Percentiles rank a stretch among this genome's conserved stretches.
phyloP scores from a whole-genome alignment of 441 rosid genomes.

The Adansonia rubrostipa region DNA sequence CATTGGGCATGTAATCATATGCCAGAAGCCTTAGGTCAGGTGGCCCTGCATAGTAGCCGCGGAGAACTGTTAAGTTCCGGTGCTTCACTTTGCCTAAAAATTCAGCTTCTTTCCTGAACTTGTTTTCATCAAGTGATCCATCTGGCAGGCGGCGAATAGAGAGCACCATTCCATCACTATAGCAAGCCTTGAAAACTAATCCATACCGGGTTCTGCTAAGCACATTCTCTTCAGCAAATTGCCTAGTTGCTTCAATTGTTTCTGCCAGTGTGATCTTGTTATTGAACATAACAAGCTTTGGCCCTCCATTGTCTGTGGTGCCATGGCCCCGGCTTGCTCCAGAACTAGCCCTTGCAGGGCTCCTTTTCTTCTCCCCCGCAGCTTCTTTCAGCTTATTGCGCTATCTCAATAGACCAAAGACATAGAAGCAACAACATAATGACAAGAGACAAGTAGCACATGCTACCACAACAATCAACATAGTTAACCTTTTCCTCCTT shows the following conservation, averaged over 20 bases:
- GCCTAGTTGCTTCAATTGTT: conserved; percentile 85
- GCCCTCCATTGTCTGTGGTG: conserved; percentile 87
- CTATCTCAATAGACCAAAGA: conserved; percentile 83
- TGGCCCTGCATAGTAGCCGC: conserved; percentile 88
- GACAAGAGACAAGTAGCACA: conserved; percentile 65
- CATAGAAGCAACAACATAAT: conserved; percentile 85
- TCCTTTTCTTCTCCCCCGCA: conserved; percentile 81
- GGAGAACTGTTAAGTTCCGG: conserved; percentile 81
- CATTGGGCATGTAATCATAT: conserved; percentile 97
- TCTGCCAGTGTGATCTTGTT: conserved; percentile 90
- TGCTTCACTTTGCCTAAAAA: conserved; percentile 82
- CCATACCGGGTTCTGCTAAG: conserved; percentile 83
- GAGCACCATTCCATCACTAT: conserved; percentile 92
- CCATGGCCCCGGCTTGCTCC: conserved; percentile 79
- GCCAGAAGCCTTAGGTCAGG: conserved; percentile 84
- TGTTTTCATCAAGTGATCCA: conserved; percentile 69
- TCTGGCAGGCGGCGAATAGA: conserved; percentile 76
- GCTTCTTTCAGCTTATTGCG: conserved; percentile 77
- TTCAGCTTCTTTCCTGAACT: conserved; percentile 89
- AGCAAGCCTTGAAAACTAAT: conserved; percentile 82
- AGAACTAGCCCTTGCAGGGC: conserved; percentile 88
- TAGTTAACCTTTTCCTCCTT: conserved; percentile 60
- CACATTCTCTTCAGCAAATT: conserved; percentile 93
- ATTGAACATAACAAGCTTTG: conserved; percentile 91
- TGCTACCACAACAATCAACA: conserved; percentile 61